Evolutionary conservation across 768 basidiomycete species (phyloP), one percentile per base, ranked within the genome.

Genomic region (Collybia sordida): DNA sequence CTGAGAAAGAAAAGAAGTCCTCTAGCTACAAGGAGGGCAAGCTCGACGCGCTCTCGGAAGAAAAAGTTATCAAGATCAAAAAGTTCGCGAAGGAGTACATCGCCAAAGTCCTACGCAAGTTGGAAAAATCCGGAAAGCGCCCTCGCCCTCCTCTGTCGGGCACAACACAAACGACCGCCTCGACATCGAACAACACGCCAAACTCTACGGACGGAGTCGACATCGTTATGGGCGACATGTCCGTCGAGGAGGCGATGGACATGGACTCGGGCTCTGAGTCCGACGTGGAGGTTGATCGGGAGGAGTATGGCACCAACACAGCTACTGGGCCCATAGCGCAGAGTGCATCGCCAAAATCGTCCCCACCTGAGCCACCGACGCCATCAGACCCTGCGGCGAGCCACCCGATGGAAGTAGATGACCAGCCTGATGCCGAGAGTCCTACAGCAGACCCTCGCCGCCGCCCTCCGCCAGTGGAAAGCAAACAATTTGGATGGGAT

Each of bases 1-100:
- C 86, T n/a, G 89, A 94, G 44, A 97, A 97, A 67, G 96, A 99
- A 75, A 96, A 96, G 69, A 96, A 93, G 65, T 90, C 90, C 0
- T 69, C 83, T 3, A 83, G 81, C 37, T 98, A 88, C 62, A 79
- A 77, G 49, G 84, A 88, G n/a, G 79, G 79, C 17, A 79, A 80
- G 46, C 77, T 96, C 12, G 89, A 93, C 2, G 35, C 78, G 2
- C 77, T 98, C 19, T 85, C 90, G 2, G 89, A 94, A 3, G 95
- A 98, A 56, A 98, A 98, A 64, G 72, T 79, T 18, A 60, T 64
- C 39, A 98, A 98, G 71, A 93, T 98, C 67, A 96, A 93, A 69
- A 87, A 90, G 62, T 98, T 94, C 63, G 76, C 88, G 27, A 93
- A 96, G 67, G 93, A 97, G 37, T 98, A 91, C 65, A 85, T 94